Base-by-base conservation (phyloP, 1,284 basidiomycete genomes). In the Ceratobasidium papillatum region DNA sequence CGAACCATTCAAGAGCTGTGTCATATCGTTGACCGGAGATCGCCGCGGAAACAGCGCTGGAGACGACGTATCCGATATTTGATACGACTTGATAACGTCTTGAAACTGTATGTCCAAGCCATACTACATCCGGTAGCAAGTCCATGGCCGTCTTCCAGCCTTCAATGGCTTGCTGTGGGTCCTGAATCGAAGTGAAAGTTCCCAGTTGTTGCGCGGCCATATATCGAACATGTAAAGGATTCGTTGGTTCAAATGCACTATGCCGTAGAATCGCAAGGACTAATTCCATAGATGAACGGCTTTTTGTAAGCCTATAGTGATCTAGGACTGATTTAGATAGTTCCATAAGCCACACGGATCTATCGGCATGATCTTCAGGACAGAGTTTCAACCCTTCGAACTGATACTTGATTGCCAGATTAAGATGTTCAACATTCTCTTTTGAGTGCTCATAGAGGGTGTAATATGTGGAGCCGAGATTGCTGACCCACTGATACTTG, bases 1-100 rank as follows among this genome's bases (percentile, higher is more conserved):
- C 66, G 7, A 69, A 41, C 66, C 66, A 69, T 47, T 69, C 66
- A 12, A 69, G 19, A 12, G 64, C 64, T 5, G n/a, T 34, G 2
- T 17, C 30, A 27, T 54, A 54, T 3, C 25, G 3, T 7, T 27
- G 27, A 25, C 12, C n/a, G 2, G 25, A 25, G 9, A 72, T 72
- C 22, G 69, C 69, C 22, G 30, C 22, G 4, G 58, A 41, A 1
- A 47, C 56, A 12, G 56, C 69, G 27, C 30, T 22, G 8, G 45
- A 25, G 22, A 43, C 32, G 17, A 49, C 14, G 11, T 51, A 17
- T 9, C 45, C 30, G 19, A 62, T 19, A 1, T 36, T 43, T 9
- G 56, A 14, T 14, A 72, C 32, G 8, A 25, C 19, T 12, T 19
- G 30, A 38, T 72, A 72, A 7, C 69, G 25, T 7, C n/a, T 11